Conservation (phyloP, 495 filamentous ascomycete genomes). For the Venustampulla echinocandica region DNA sequence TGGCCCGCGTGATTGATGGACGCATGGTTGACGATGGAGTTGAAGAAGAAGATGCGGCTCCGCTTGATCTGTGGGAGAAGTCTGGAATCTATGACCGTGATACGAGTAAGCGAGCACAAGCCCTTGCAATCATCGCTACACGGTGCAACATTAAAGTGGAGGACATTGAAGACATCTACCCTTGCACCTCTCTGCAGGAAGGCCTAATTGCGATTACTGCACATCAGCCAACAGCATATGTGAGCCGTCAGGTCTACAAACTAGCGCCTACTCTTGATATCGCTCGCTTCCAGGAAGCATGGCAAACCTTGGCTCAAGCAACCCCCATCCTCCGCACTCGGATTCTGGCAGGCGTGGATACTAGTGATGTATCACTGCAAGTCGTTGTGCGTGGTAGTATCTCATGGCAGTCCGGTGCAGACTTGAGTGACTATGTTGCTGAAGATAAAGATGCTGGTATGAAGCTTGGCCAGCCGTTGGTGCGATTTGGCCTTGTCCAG, state of each 20-base stretch:
- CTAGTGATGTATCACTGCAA: background rate
- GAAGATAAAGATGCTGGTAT: background rate
- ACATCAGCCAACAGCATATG: conserved; percentile 34
- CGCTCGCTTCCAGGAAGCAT: conserved; percentile 36
- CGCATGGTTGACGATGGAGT: background rate
- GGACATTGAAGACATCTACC: conserved; percentile 47
- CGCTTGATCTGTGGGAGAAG: background rate
- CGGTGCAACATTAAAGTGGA: conserved; percentile 35
- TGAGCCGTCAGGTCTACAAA: conserved; percentile 32
- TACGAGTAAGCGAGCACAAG: conserved; percentile 5
- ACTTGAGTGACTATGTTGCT: background rate
- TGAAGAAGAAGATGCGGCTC: background rate
- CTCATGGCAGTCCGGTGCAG: background rate
- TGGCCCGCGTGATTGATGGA: background rate
- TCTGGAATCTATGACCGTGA: conserved; percentile 3
- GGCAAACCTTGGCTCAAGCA: conserved; percentile 25
- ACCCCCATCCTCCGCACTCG: background rate
- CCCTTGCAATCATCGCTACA: conserved; percentile 37
- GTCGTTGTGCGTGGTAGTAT: background rate
- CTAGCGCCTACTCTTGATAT: conserved; percentile 36
- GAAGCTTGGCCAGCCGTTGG: background rate
- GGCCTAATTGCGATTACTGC: conserved; percentile 39
- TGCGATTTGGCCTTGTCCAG: background rate
- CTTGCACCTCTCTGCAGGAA: conserved; percentile 48
- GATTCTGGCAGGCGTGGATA: background rate